These are phyloP conservation scores for Amanita rimosa DNA, from an alignment of 768 basidiomycete species.

Conservation along the genomic window DNA sequence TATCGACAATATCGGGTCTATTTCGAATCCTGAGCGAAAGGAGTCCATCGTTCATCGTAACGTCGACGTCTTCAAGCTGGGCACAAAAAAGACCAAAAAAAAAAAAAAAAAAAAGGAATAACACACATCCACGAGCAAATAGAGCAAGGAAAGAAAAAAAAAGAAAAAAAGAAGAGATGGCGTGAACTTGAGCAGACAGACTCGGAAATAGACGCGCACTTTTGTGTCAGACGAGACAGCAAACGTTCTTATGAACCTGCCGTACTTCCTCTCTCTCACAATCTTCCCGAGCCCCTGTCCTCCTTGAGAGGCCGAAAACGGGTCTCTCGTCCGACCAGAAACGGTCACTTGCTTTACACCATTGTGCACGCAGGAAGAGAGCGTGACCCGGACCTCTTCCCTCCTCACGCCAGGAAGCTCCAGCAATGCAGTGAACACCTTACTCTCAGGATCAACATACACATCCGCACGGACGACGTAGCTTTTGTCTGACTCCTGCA, in stretches of 20 bases:
- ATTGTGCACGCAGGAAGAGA: conserved; percentile 52
- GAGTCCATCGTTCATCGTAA: conserved; percentile 48
- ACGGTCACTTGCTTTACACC: conserved; percentile 52
- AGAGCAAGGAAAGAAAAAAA: conserved; percentile 1
- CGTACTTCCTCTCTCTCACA: conserved; percentile 43
- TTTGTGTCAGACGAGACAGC: conserved; percentile 44
- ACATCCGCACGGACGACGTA: conserved; percentile 51
- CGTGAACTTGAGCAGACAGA: conserved; percentile 4
- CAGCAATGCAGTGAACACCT: conserved; percentile 45
- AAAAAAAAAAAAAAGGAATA: not conserved
- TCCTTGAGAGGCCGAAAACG: conserved; percentile 20
- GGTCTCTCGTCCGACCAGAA: conserved; percentile 31
- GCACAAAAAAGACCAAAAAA: conserved; percentile 6
- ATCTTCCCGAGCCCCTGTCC: conserved; percentile 18
- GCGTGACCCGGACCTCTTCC: conserved; percentile 43
- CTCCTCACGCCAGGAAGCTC: conserved; percentile 62
- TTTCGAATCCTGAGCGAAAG: conserved; percentile 37
- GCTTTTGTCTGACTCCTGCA: conserved; percentile 12
- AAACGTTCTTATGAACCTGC: conserved; percentile 36
- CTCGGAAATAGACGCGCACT: conserved; percentile 26
- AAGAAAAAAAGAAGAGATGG: conserved; percentile 6
- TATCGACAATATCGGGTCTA: not conserved
- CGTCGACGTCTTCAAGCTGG: conserved; percentile 43
- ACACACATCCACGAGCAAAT: not conserved
- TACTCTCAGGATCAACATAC: conserved; percentile 39